Base-by-base conservation (phyloP, 768 basidiomycete species). In the Collybiopsis luxurians region DNA sequence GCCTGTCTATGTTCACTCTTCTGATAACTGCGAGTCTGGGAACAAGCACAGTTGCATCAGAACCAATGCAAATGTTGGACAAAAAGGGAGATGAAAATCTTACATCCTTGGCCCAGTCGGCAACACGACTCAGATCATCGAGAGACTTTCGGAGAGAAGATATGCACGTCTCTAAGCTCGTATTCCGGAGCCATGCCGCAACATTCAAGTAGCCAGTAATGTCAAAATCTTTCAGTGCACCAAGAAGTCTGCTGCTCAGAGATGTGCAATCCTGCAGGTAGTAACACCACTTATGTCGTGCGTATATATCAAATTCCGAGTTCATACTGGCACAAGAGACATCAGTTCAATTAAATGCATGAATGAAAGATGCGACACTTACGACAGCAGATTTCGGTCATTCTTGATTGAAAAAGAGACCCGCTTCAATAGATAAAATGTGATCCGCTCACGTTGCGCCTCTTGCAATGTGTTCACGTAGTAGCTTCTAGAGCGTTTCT, bases 401-500 rank as follows among this genome's bases (percentile, higher is more conserved):
- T 52, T 23, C 21, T 36, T 38, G 10, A 52, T 52, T 3, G 5
- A 9, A 40, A 10, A 28, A n/a, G 34, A 24, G 5, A 53, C 3
- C 19, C 40, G 38, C 17, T 43, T 53, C 19, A 43, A n/a, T 7
- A 53, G 52, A 31, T 53, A 43, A 9, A 42, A 9, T 5, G 40
- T 38, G 19, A 53, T 23, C 27, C 10, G 52, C 24, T 53, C 52
- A 15, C 42, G 11, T 24, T 24, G 24, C 7, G 52, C 39, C 26
- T 42, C 39, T 7, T 0, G 23, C 2, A 40, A 43, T 15, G 56
- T 61, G 43, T 74, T 64, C 36, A 73, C 66, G n/a, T 63, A 71
- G 17, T 68, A 64, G 5, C 61, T 63, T 3, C 61, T 58, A 43
- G 69, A 73, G 10, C 73, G 63, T 23, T 63, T 59, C 44, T 23